Conservation (phyloP, 2,329 filamentous ascomycete genomes). For the Calonectria montana region DNA sequence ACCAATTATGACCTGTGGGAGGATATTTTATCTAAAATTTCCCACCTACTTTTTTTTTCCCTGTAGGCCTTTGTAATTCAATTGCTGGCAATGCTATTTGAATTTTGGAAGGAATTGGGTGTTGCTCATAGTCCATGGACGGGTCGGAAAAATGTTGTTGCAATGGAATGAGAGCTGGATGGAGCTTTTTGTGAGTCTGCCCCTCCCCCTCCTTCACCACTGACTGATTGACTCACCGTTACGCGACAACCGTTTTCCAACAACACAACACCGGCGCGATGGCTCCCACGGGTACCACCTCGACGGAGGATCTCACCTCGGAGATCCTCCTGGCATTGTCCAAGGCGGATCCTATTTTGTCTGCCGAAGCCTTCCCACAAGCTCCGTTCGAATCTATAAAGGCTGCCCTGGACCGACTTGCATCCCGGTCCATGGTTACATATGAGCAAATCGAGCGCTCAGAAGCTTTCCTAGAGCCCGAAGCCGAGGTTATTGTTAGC, state of each 20-base stretch:
- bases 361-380: constrained; percentile 76
- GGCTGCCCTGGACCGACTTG: constrained; percentile 86
- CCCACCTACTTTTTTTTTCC: no score
- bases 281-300: constrained; percentile 22
- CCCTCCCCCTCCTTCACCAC: constrained; percentile 28
- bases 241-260: constrained; percentile 20
- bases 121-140: neutral
- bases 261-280: constrained; percentile 18
- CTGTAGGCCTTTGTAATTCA: neutral
- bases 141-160: constrained; percentile 28
- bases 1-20: no score
- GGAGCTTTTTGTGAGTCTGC: constrained; percentile 23
- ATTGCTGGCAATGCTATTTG: neutral
- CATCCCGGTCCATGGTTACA: constrained; percentile 85
- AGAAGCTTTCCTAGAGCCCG: constrained; percentile 78
- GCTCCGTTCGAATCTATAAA: constrained; percentile 78
- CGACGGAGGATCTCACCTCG: constrained; percentile 67
- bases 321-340: constrained; percentile 75
- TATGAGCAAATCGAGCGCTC: constrained; percentile 88
- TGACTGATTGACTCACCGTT: constrained; percentile 14
- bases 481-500: constrained; percentile 77
- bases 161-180: constrained; percentile 20
- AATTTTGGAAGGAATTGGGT: no score
- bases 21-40: no score
- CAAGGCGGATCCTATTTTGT: constrained; percentile 70